Base-by-base conservation (phyloP, 1,284 basidiomycete species). In the Cutaneotrichosporon mucoides region DNA sequence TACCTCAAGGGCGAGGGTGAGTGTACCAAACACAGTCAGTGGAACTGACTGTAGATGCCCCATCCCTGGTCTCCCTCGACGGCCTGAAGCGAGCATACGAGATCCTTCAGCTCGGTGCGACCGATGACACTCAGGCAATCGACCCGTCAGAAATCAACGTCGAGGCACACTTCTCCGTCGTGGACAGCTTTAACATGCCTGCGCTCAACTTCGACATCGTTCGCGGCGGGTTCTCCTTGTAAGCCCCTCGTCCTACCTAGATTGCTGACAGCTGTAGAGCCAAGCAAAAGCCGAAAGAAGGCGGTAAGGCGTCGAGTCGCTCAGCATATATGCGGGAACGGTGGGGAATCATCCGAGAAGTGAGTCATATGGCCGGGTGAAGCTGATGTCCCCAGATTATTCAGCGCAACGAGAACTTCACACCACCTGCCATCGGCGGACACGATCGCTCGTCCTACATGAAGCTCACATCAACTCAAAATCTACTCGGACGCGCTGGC, bases 391-490 rank as follows among this genome's bases (percentile, higher is more conserved):
- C 5, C 7, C 57, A 79, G 76, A 73, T 90, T 66, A 85, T 97
- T 33, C 79, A 95, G 42, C 83, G 93, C 24, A 96, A 96, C 70
- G 94, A 98, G 73, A 92, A 96, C 75, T 98, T 98, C 76, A 92
- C 91, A 3, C 93, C 93, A 6, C 94, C 93, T 4, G 92, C 91
- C 0, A 77, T 96, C 24, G 90, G 90, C 40, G 92, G 91, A 33
- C 84, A 86, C 60, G 89, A 95, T 76, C 81, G 91, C 52, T 86
- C 88, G 60, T 86, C 86, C 60, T 86, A 95, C 57, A 85, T 96
- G 51, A 95, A 92, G 91, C 81, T 99, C 24, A 93, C 89, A 66
- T 95, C 95, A 2, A 99, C 92, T 6, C 96, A 97, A 76, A 95
- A 99, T 72, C 82, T 99, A 8, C 83, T 99, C 1, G 96, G 96